phyloP scores from a whole-genome alignment of 345 rosid genomes.

The Alliaria petiolata region DNA sequence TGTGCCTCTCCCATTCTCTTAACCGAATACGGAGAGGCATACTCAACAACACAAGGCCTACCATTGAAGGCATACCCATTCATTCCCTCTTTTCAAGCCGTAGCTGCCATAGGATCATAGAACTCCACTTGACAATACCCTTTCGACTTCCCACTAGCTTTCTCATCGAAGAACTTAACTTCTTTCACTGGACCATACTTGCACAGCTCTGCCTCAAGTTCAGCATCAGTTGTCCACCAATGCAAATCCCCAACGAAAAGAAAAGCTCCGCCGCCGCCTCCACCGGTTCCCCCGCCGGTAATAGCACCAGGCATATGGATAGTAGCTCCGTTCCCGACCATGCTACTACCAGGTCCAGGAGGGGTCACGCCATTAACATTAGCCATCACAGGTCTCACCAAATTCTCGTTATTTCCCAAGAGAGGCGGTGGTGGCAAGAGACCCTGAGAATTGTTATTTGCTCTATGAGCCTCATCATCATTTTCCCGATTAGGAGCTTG shows the following conservation, averaged over 20 bases:
- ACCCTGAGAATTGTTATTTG: conserved; percentile 28
- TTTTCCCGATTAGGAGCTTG: conserved; percentile 31
- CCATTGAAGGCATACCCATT: conserved; percentile 70
- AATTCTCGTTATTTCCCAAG: conserved; percentile 33
- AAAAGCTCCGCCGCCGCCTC: conserved; percentile 46
- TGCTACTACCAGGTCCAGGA: conserved; percentile 36
- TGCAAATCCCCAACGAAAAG: conserved; percentile 85
- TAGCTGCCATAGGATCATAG: conserved; percentile 59
- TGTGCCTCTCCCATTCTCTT: conserved; percentile 80
- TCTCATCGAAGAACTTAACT: conserved; percentile 85
- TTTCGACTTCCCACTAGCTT: conserved; percentile 83
- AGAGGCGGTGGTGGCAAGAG: conserved; percentile 29
- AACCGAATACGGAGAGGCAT: conserved; percentile 59
- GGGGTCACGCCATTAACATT: conserved; percentile 27
- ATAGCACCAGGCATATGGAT: conserved; percentile 26
- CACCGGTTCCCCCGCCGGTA: conserved; percentile 24
- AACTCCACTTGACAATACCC: conserved; percentile 91
- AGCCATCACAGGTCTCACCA: conserved; percentile 39
- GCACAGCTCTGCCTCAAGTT: conserved; percentile 59
- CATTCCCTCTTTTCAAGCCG: conserved; percentile 77
- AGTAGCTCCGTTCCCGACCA: conserved; percentile 33
- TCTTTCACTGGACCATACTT: conserved; percentile 73
- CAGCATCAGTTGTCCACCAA: conserved; percentile 95
- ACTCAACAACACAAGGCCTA: conserved; percentile 75
- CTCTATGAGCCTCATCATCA: conserved; percentile 40